These are phyloP conservation scores for Acer yangbiense DNA, from an alignment of 345 rosid genomes.

Conservation along the genomic window DNA sequence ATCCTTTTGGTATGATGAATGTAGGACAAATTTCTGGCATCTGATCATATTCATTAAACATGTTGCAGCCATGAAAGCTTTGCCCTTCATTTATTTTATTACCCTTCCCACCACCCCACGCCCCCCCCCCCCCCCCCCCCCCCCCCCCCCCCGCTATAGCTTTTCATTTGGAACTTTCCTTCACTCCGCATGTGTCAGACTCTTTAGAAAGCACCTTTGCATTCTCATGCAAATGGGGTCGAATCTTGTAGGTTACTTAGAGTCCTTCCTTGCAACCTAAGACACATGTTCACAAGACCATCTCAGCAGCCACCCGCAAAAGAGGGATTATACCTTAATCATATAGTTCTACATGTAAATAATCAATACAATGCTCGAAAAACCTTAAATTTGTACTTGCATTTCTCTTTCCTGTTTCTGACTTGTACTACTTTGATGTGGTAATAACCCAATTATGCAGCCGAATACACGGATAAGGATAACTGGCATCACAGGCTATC, in stretches of 20 bases:
- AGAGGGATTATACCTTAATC: neutral
- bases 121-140: neutral
- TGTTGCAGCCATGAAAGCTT: neutral
- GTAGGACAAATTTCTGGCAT: neutral
- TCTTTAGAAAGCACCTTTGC: neutral
- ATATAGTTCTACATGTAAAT: neutral
- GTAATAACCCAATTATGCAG: slow-evolving; percentile 42
- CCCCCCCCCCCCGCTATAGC: neutral
- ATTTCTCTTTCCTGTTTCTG: neutral
- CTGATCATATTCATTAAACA: neutral
- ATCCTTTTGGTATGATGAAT: neutral
- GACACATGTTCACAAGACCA: neutral
- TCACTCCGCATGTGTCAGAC: neutral
- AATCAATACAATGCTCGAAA: neutral
- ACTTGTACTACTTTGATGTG: neutral
- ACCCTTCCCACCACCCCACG: too few species aligned
- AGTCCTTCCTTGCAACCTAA: neutral
- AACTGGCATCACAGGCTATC: slow-evolving; percentile 79
- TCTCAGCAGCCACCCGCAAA: neutral
- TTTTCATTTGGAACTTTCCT: neutral
- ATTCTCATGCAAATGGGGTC: neutral
- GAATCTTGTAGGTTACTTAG: neutral
- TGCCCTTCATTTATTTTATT: neutral
- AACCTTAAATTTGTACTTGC: neutral
- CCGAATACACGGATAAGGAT: slow-evolving; percentile 89